Evolutionary conservation across 2,329 filamentous ascomycete genomes (phyloP), one percentile per base, ranked within the genome.

Genomic region (Elsinoe australis): DNA sequence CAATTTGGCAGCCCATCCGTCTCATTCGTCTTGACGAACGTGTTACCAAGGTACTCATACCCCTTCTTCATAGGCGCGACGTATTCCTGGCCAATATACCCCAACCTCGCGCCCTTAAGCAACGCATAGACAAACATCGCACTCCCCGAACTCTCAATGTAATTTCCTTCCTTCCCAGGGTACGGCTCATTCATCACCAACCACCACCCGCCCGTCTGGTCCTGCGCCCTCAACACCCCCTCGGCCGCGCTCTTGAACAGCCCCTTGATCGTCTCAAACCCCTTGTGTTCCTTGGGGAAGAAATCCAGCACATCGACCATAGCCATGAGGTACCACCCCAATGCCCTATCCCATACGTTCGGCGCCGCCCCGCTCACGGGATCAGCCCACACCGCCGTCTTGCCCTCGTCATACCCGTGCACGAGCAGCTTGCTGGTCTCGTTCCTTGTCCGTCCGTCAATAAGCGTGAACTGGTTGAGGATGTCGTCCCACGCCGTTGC

Each of bases 101-200:
- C 71, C 5, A 68, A 36, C 24, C 65, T 57, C 6, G 64, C 61
- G 0, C 71, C 76, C 53, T 68, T 72, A 9, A 79, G 58, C 52
- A 77, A 61, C 0, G 72, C 70, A 48, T 74, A 77, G 0, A 69
- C 66, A 54, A 79, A 80, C 71, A 82, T 78, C 2, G 72, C 73
- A 8, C 71, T 73, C 9, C 70, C 75, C 44, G 74, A 78, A 24
- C 72, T 74, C 64, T 82, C 78, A 33, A 82, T 68, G 56, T 79
- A 82, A 56, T 82, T 82, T 0, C 71, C 73, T 26, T 67, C 48
- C 2, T 59, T 55, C 1, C 67, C 70, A 0, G 71, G 39, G 21
- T 32, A 44, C 39, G 39, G 68, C 33, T 71, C 68, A 49, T 69
- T 70, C 63, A 80, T 71, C 32, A 80, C 63, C 52, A 78, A 66